phyloP scores from a whole-genome alignment of 2,329 filamentous ascomycete species.

The Apiospora malaysiana region DNA sequence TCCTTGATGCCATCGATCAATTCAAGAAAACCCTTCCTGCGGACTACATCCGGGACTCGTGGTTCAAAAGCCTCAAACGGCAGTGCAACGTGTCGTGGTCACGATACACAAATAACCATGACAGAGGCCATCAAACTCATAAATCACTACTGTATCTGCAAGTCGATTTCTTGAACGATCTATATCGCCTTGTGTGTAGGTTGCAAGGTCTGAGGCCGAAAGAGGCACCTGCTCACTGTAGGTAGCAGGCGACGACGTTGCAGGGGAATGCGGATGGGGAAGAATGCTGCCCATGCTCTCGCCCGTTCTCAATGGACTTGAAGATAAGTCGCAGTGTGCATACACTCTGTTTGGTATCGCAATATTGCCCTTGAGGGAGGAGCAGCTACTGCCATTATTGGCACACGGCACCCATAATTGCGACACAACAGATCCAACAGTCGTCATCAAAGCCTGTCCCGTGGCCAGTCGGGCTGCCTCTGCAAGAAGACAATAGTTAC shows the following conservation, averaged over 20 bases:
- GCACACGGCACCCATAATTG: not conserved
- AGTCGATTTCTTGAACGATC: not conserved
- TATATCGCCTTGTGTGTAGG: not conserved
- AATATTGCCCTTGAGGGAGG: not conserved
- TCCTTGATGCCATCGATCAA: not conserved
- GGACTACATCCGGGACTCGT: not conserved
- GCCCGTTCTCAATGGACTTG: not conserved
- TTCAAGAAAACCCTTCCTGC: not conserved
- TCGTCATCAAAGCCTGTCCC: not conserved
- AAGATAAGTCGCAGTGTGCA: not conserved
- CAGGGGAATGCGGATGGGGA: not conserved
- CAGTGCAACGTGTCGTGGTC: not conserved
- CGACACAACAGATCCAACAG: not conserved
- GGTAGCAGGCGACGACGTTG: not conserved
- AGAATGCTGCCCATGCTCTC: not conserved
- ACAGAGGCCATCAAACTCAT: no score
- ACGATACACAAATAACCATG: not conserved
- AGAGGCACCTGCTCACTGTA: not conserved
- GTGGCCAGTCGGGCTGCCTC: not conserved
- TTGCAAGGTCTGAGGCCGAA: not conserved
- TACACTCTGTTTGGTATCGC: not conserved
- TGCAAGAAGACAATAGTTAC: not conserved
- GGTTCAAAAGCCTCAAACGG: not conserved
- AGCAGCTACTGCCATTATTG: not conserved
- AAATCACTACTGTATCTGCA: not conserved